Base-by-base conservation (phyloP, 495 filamentous ascomycete genomes). In the Pseudotulostoma volvatum region DNA sequence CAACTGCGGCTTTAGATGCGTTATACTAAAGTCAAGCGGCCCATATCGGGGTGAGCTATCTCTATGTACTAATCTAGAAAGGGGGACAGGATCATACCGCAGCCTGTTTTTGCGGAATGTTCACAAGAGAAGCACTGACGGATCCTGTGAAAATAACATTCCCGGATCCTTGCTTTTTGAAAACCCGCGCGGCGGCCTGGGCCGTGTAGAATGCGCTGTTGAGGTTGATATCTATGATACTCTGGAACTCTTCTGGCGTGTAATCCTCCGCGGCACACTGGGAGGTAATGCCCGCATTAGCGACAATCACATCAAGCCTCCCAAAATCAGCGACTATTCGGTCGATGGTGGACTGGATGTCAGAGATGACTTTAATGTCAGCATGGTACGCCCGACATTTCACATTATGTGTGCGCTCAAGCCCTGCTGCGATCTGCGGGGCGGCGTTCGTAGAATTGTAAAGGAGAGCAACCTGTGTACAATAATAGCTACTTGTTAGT, bases 361-460 rank as follows among this genome's bases (percentile, higher is more conserved):
- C 59, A 7, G 70, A 50, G 44, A 68, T 68, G 18, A 58, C 55
- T 9, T 56, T 68, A 2, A 84, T 71, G 47, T 86, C 64, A 18
- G 81, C 74, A 48, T 77, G 67, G 56, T 83, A 86, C 5, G 81
- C 81, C 39, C 39, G 40, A 15, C 47, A 49, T 48, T 72, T 74
- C 34, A 92, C 80, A 9, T 77, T 76, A 51, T 76, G 85, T n/a
- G 66, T 65, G 35, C 73, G 60, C 46, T 76, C 79, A 34, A 92
- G 81, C 14, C 76, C 72, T n/a, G 64, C 63, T 1, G 84, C 84
- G 11, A 68, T 56, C 5, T 69, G 58, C 14, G 77, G 46, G 11
- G 81, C 81, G 31, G 74, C 71, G 51, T 71, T 74, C 56, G 84
- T 83, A 42, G 67, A 72, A 53, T 85, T 82, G 49, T 86, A 88